A percentile compares a stretch with the other conserved stretches of the same genome.
Conservation (phyloP, 441 rosid species). For the Brassica hybrid region DNA sequence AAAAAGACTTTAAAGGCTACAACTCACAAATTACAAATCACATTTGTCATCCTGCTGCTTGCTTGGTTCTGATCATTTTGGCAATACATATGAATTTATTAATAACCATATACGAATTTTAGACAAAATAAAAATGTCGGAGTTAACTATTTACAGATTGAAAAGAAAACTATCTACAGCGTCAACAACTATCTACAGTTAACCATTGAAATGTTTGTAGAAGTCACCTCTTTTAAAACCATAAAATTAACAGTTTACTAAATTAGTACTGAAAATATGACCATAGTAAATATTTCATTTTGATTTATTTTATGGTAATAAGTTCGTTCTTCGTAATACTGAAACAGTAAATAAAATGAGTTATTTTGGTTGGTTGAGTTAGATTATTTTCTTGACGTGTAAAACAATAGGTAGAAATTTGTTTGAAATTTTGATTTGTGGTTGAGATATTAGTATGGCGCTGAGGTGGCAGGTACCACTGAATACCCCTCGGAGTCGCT, state of each 20-base stretch:
- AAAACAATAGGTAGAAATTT: background rate
- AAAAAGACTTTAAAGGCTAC: no score
- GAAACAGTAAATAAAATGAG: background rate
- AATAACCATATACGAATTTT: background rate
- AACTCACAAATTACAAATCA: no score
- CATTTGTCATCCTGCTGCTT: background rate
- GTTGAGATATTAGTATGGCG: conserved; percentile 16
- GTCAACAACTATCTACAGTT: background rate
- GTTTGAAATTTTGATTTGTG: background rate
- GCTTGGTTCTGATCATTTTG: background rate
- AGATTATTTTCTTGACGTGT: conserved; percentile 7
- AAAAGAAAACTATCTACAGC: no score
- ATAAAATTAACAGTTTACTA: background rate
- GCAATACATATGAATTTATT: background rate
- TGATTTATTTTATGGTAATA: background rate
- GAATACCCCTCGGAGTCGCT: conserved; percentile 23
- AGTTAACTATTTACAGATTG: background rate
- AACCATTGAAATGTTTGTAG: background rate
- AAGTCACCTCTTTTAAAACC: background rate
- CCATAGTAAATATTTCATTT: background rate
- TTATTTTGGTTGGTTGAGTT: conserved; percentile 7
- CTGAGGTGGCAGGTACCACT: conserved; percentile 17
- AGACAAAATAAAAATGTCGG: background rate
- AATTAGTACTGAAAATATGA: background rate
- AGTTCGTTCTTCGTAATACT: background rate